Percentiles rank a stretch among this genome's conserved stretches.
Evolutionary conservation across 2,329 filamentous ascomycete species (phyloP).

Genomic region (Trichoderma citrinoviride): DNA sequence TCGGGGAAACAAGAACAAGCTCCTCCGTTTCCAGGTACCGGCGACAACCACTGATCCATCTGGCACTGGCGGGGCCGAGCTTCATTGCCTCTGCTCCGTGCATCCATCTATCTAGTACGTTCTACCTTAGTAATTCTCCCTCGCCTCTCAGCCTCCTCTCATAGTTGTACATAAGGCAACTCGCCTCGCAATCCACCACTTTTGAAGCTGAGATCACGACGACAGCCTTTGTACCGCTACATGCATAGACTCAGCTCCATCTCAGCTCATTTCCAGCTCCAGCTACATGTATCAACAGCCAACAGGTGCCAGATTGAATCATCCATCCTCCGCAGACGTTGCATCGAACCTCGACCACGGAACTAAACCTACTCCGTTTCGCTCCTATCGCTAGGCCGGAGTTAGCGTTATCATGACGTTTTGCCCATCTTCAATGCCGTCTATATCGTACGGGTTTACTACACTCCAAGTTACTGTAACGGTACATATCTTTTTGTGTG

Average conservation of each 20-base stretch:
- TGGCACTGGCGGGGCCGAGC: slow-evolving; percentile 2
- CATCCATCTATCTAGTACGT: not conserved
- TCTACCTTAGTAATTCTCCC: not conserved
- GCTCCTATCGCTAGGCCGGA: slow-evolving; percentile 13
- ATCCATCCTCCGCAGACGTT: not conserved
- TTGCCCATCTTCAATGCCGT: not conserved
- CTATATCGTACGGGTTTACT: too few species aligned
- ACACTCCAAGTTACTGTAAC: not conserved
- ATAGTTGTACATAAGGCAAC: too few species aligned
- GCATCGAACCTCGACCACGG: not conserved
- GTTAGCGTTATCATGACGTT: slow-evolving; percentile 21
- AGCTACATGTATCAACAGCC: not conserved
- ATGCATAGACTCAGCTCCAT: not conserved
- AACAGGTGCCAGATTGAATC: too few species aligned
- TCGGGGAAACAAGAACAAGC: too few species aligned
- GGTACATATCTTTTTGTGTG: not conserved
- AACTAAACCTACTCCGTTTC: not conserved
- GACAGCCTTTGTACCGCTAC: not conserved
- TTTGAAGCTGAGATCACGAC: not conserved
- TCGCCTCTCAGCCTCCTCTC: too few species aligned
- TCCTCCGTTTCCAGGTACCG: too few species aligned
- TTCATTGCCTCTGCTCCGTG: not conserved
- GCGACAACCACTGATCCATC: not conserved
- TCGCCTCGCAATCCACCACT: not conserved
- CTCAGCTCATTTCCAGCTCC: not conserved